phyloP scores from a whole-genome alignment of 2,329 filamentous ascomycete species.

The Grosmannia penicillata region DNA sequence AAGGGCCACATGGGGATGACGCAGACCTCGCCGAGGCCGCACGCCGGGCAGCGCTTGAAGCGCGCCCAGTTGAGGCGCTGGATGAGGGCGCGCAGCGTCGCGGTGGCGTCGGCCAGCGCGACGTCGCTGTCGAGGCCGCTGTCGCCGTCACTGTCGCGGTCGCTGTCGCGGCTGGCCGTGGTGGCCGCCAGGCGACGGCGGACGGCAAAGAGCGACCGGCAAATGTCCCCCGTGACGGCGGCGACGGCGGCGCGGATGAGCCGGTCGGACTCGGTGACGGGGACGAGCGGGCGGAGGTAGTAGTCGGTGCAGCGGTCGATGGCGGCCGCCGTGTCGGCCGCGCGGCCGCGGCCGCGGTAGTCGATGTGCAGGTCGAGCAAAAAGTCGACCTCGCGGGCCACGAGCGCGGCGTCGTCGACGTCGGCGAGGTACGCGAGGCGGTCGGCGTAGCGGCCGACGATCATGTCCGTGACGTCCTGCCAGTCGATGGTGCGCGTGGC shows the following conservation, averaged over 20 bases:
- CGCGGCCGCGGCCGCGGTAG: not conserved
- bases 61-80: not conserved
- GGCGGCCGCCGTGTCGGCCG: not conserved
- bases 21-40: constrained; percentile 1
- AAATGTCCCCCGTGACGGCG: not conserved
- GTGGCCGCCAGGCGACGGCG: not conserved
- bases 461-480: constrained; percentile 3
- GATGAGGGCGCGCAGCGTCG: not conserved
- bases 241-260: constrained; percentile 4
- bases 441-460: constrained; percentile 1
- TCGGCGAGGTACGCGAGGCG: not conserved
- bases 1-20: constrained; percentile 1
- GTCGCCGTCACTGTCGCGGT: not conserved
- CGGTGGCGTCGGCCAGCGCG: not conserved
- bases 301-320: constrained; percentile 1
- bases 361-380: constrained; percentile 3
- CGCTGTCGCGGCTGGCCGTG: not conserved
- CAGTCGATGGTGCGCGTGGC: not conserved
- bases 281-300: constrained; percentile 1
- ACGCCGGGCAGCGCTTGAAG: constrained; percentile 1
- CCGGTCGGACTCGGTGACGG: constrained; percentile 1
- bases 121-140: not conserved
- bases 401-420: not conserved
- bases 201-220: not conserved
- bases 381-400: not conserved